Percentiles rank a stretch among this genome's conserved stretches.
Evolutionary conservation across 2,329 filamentous ascomycete species (phyloP).

Genomic region (Calycina marina): DNA sequence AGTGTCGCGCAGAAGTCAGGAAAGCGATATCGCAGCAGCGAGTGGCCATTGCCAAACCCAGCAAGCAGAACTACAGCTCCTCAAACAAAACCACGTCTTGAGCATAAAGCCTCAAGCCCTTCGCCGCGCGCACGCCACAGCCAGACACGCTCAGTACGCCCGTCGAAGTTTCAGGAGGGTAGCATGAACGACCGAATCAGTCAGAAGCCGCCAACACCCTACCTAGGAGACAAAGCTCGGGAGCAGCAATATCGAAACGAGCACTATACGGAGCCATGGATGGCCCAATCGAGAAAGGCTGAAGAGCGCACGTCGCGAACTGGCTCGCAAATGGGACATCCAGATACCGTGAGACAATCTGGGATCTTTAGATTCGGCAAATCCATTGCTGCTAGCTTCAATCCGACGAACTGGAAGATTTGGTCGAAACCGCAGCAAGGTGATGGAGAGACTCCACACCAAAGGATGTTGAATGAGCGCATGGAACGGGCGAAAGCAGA

Average conservation of each 20-base stretch:
- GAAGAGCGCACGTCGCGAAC: constrained; percentile 8
- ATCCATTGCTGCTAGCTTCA: constrained; percentile 36
- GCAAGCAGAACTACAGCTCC: constrained; percentile 17
- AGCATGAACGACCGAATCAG: constrained; percentile 76
- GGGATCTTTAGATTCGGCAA: constrained; percentile 41
- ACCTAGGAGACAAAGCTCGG: constrained; percentile 14
- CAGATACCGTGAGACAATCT: constrained; percentile 25
- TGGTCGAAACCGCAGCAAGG: constrained; percentile 21
- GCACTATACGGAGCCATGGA: constrained; percentile 8
- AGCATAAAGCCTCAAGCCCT: not conserved
- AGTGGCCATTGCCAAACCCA: constrained; percentile 28
- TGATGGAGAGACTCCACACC: constrained; percentile 27
- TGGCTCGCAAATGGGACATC: constrained; percentile 11
- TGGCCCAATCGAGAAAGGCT: constrained; percentile 7
- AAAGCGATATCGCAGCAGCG: constrained; percentile 29
- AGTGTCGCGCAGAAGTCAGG: constrained; percentile 20
- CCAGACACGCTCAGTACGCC: constrained; percentile 14
- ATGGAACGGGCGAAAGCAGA: constrained; percentile 32
- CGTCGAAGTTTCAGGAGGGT: constrained; percentile 59
- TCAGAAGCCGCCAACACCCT: constrained; percentile 36
- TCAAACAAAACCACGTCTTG: not conserved
- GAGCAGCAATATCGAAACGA: constrained; percentile 8
- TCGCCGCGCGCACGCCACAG: not conserved
- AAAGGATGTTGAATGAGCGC: constrained; percentile 28
- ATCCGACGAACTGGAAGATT: constrained; percentile 34